These are phyloP conservation scores for Mrakia frigida DNA, from an alignment of 768 basidiomycete species.

Conservation along the genomic window DNA sequence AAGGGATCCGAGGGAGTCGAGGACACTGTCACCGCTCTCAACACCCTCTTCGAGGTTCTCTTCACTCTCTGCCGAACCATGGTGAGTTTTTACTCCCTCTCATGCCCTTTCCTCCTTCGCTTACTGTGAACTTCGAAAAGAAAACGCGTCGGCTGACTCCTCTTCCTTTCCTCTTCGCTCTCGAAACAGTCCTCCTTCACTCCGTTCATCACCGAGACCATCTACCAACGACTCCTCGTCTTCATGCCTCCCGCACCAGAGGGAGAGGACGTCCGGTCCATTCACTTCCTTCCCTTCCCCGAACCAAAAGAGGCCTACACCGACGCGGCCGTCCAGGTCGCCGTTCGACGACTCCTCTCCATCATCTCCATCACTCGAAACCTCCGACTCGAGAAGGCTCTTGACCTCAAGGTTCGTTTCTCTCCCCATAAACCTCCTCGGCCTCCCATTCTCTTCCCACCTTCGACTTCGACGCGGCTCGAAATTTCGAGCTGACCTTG, in stretches of 20 bases:
- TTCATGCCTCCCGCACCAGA: slow-evolving; percentile 72
- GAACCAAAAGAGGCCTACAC: slow-evolving; percentile 91
- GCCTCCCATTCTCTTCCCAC: too few species aligned
- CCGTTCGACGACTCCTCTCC: slow-evolving; percentile 88
- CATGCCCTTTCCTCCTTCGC: background rate
- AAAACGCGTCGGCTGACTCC: background rate
- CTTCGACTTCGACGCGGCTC: too few species aligned
- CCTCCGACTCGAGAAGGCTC: slow-evolving; percentile 75
- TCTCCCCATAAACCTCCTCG: too few species aligned
- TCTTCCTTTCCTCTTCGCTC: background rate
- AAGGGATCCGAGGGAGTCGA: slow-evolving; percentile 91
- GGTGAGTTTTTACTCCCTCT: slow-evolving; percentile 53
- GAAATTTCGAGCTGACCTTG: too few species aligned
- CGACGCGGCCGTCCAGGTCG: slow-evolving; percentile 84
- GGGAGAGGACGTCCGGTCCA: slow-evolving; percentile 71
- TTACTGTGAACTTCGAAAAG: background rate
- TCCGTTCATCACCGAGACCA: slow-evolving; percentile 92
- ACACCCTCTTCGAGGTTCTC: slow-evolving; percentile 91
- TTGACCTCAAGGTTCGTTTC: slow-evolving; percentile 73
- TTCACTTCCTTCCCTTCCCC: slow-evolving; percentile 94
- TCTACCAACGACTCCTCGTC: slow-evolving; percentile 83
- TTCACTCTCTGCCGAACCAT: slow-evolving; percentile 92
- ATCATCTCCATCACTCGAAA: slow-evolving; percentile 88
- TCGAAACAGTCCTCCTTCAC: slow-evolving; percentile 87
- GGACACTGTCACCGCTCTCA: slow-evolving; percentile 80